Percentiles rank a stretch among this genome's conserved stretches.
phyloP scores from a whole-genome alignment of 2,329 filamentous ascomycete species.

The Drechslerella stenobrocha region DNA sequence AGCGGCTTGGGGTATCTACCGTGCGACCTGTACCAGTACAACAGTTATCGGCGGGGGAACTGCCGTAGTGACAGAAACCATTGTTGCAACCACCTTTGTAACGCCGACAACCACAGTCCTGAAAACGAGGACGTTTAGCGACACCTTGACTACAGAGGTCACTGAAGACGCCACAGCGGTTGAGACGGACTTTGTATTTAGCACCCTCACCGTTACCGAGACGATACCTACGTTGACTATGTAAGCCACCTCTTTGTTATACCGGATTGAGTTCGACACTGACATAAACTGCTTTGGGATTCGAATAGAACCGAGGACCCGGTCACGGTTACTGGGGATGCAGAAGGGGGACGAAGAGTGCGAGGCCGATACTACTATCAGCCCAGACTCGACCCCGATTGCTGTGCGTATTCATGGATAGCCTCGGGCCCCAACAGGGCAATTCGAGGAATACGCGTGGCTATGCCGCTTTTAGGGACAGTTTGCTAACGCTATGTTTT shows the following conservation, averaged over 20 bases:
- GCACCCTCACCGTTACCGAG: conserved; percentile 12
- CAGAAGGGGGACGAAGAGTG: conserved; percentile 3
- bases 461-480: no score
- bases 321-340: conserved; percentile 17
- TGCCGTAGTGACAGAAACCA: conserved; percentile 19
- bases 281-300: background rate
- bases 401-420: no score
- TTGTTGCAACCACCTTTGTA: conserved; percentile 36
- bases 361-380: conserved; percentile 19
- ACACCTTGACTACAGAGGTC: conserved; percentile 23
- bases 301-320: conserved; percentile 17
- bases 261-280: background rate
- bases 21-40: conserved; percentile 15
- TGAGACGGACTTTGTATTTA: conserved; percentile 15
- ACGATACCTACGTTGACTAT: conserved; percentile 31
- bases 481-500: no score
- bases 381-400: conserved; percentile 32
- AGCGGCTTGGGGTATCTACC: conserved; percentile 21
- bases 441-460: no score
- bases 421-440: no score
- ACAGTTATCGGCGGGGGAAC: conserved; percentile 21
- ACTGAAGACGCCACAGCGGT: conserved; percentile 15
- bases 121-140: conserved; percentile 25
- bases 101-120: conserved; percentile 34
- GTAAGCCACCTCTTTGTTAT: conserved; percentile 10